Evolutionary conservation across 2,329 filamentous ascomycete genomes (phyloP), one percentile per base, ranked within the genome.

Genomic region (Fusarium nisikadoi): DNA sequence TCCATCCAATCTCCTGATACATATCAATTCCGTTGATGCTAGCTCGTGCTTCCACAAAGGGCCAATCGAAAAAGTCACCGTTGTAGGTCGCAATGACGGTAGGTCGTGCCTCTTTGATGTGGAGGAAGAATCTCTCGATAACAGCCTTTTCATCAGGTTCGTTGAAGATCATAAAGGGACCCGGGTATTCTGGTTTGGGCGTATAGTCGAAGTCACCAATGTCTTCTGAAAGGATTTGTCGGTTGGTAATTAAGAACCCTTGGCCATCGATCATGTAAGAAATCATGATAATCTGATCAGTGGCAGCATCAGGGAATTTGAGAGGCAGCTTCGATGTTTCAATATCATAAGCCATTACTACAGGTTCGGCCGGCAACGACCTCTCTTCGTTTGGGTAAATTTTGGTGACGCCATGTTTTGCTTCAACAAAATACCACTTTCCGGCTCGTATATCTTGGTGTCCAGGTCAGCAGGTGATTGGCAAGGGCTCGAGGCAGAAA

Each of bases 41-140:
- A 33, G 97, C 94, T 83, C 96, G 88, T 47, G 96, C 91, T 84
- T 99, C 96, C 29, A 99, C 94, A 79, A 97, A 99, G 0, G 96
- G 95, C 96, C 96, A 99, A 91, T 99, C 96, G 91, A 99, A 99
- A 81, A 99, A 99, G 85, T 99, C 96, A 84, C 96, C 96, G 94
- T 99, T 99, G 87, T 99, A 99, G n/a, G 96, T 99, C 39, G 97
- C 95, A 80, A 99, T 99, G 62, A 99, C 95, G 0, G 95, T 98
- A 2, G 96, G 96, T 66, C 93, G 90, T 2, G 94, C 94, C 80
- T 97, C 94, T 78, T 99, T 98, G 82, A 99, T 93, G 81, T 98
- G 96, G 43, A 93, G 86, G 78, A 99, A 98, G 83, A 99, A 99
- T 20, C 96, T 88, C 79, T 98, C 95, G 27, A 99, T 86, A 5